These are phyloP conservation scores for Pyrus bretschneideri DNA, from an alignment of 306 rosid genomes.

Conservation along the genomic window DNA sequence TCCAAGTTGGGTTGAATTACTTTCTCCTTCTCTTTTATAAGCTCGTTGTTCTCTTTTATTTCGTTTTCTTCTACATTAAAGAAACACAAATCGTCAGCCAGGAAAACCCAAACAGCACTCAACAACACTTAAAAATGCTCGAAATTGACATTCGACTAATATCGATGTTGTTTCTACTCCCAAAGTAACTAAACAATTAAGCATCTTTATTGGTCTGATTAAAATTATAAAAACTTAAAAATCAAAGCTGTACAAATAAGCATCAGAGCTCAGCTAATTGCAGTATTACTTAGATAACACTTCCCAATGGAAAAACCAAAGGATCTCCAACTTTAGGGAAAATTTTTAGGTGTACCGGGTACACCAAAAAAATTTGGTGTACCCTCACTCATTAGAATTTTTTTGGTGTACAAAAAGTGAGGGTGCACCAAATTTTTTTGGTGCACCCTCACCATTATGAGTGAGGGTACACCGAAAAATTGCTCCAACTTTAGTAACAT, in stretches of 20 bases:
- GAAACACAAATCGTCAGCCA: slow-evolving; percentile 16
- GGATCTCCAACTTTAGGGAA: background rate
- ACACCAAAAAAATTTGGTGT: too few relatives aligned
- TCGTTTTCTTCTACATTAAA: slow-evolving; percentile 48
- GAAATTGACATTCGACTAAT: too few relatives aligned
- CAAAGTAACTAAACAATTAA: background rate
- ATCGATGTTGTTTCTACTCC: background rate
- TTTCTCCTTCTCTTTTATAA: slow-evolving; percentile 53
- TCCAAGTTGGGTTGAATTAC: slow-evolving; percentile 18
- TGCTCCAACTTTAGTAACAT: background rate
- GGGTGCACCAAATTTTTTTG: too few relatives aligned
- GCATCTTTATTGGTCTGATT: background rate
- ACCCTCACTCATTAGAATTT: too few relatives aligned
- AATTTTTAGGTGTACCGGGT: too few relatives aligned
- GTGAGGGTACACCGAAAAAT: too few relatives aligned
- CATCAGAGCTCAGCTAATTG: background rate
- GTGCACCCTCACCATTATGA: too few relatives aligned
- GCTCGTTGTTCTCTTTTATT: slow-evolving; percentile 48
- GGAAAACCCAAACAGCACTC: background rate
- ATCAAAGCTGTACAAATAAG: background rate
- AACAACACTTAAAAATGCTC: background rate
- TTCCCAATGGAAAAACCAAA: background rate
- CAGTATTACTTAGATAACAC: background rate
- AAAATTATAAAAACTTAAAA: background rate
- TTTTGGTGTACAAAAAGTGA: too few relatives aligned